phyloP scores from a whole-genome alignment of 805 yeast species.

The Myxozyma lipomycoides region DNA sequence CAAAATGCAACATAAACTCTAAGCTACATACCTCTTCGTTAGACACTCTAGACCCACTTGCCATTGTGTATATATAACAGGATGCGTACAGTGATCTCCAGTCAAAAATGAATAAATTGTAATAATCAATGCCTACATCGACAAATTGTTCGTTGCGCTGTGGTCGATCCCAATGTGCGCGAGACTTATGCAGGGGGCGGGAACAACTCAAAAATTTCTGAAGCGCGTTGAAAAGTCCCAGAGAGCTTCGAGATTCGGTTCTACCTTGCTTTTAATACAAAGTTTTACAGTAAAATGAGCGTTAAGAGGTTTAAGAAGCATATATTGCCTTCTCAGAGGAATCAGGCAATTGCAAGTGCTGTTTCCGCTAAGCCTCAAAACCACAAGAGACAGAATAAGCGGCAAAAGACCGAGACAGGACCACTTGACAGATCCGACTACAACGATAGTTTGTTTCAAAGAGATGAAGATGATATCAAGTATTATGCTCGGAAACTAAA shows the following conservation, averaged over 20 bases:
- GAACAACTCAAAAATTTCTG: no score
- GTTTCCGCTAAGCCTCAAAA: neutral
- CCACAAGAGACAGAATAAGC: slow-evolving; percentile 1
- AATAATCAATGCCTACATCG: no score
- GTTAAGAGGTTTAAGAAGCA: slow-evolving; percentile 3
- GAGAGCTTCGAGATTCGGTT: no score
- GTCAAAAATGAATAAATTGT: no score
- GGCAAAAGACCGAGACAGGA: slow-evolving; percentile 4
- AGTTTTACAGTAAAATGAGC: neutral
- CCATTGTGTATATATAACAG: no score
- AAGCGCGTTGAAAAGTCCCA: no score
- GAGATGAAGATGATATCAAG: slow-evolving; percentile 73
- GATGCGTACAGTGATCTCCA: no score
- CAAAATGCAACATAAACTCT: neutral
- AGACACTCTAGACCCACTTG: slow-evolving; percentile 11
- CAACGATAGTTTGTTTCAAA: slow-evolving; percentile 43
- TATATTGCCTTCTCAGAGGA: slow-evolving; percentile 21
- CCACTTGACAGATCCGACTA: slow-evolving; percentile 42
- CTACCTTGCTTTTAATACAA: no score
- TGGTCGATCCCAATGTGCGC: no score
- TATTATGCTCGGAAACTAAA: slow-evolving; percentile 83
- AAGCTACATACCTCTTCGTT: slow-evolving; percentile 20
- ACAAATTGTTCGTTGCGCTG: no score
- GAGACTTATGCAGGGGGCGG: neutral
- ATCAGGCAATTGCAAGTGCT: neutral